Base-by-base conservation (phyloP, 2,329 filamentous ascomycete genomes). In the Penicillium sp. region DNA sequence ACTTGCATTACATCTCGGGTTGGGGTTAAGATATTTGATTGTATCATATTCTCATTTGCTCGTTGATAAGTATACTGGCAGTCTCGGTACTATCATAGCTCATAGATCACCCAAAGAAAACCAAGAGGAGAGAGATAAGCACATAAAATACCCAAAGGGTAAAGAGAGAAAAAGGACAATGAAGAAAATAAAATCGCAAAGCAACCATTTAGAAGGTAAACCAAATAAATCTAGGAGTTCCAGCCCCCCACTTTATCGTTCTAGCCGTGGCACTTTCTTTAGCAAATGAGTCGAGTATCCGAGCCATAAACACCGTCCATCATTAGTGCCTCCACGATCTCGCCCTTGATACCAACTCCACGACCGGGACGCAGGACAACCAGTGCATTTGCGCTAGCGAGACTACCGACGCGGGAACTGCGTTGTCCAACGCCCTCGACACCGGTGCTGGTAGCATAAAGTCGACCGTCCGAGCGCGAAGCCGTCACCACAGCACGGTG, bases 341-440 rank as follows among this genome's bases (percentile, higher is more conserved):
- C 75, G 0, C 91, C 91, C 67, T 88, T 89, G 40, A 77, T 79
- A 49, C 91, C 67, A n/a, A 78, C 78, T 5, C 84, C 85, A 27
- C 60, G 62, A 9, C 71, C 72, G 3, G 70, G 61, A 32, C 61
- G 63, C 23, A 85, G 78, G 2, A 88, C 89, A 20, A 97, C 73
- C 63, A 99, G 73, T 3, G 89, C 91, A 77, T 99, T 99, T 2
- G 94, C 93, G 17, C 88, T 87, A 55, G 87, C 89, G 61, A 97
- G 79, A 71, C 93, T 97, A 0, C 91, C 91, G 2, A 99, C 91
- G 55, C 86, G 84, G 13, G 90, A 95, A 70, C 93, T 97, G 45
- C 94, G 81, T 76, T 99, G 94, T 27, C 72, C 72, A 5, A 64
- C 67, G 4, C 70, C 71, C 18, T 65, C 65, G 3, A 88, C 86